Evolutionary conservation across 306 rosid species (phyloP).

Genomic region (Echinosophora koreensis): DNA sequence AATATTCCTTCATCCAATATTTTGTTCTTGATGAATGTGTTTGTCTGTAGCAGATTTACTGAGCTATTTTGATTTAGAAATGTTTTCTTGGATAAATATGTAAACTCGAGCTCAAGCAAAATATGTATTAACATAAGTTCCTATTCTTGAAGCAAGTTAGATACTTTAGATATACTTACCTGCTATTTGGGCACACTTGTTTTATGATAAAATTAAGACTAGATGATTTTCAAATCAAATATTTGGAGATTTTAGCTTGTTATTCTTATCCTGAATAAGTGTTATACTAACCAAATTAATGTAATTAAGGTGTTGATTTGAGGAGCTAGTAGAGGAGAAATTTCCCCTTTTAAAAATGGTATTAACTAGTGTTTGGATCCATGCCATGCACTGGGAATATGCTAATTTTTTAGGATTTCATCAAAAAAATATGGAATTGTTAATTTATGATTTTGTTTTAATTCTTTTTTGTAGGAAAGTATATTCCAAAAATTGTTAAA

Average conservation of each 20-base stretch:
- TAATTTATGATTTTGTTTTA: too few relatives aligned
- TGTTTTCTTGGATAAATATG: conserved; percentile 19
- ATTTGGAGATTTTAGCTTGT: neutral
- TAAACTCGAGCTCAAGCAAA: neutral
- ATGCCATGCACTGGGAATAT: too few relatives aligned
- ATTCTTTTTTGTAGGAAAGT: too few relatives aligned
- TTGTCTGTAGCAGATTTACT: neutral
- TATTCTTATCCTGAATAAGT: neutral
- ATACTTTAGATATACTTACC: neutral
- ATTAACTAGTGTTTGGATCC: too few relatives aligned
- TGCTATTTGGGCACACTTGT: neutral
- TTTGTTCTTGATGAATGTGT: conserved; percentile 16
- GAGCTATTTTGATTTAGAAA: conserved; percentile 17
- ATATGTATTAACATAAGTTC: neutral
- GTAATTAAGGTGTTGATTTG: conserved; percentile 2
- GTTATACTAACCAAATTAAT: conserved; percentile 4
- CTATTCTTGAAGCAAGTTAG: neutral
- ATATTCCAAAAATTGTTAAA: too few relatives aligned
- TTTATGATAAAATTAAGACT: neutral
- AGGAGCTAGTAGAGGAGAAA: neutral
- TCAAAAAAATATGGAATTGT: too few relatives aligned
- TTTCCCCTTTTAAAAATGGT: neutral
- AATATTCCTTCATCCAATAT: conserved; percentile 41
- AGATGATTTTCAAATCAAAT: neutral
- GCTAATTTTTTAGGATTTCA: too few relatives aligned